These are phyloP conservation scores for Pichia sp. DNA, from an alignment of 1,139 yeast genomes.

Conservation along the genomic window DNA sequence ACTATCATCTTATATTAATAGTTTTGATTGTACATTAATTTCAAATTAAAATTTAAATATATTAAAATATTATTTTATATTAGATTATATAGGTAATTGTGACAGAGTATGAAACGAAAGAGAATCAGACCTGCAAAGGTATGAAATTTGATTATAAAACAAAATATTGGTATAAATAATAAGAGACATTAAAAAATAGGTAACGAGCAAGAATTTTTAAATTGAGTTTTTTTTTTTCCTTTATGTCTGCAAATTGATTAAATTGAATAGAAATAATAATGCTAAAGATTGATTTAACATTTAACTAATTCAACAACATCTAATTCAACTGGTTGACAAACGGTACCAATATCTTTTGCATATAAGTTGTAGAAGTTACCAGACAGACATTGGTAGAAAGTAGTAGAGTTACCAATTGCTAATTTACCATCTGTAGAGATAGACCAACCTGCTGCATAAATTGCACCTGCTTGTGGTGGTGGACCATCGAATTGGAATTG, in stretches of 20 bases:
- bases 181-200: neutral
- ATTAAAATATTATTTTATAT: neutral
- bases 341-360: slow-evolving; percentile 59
- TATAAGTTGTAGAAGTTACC: slow-evolving; percentile 80
- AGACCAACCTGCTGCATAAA: slow-evolving; percentile 83
- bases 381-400: slow-evolving; percentile 73
- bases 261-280: neutral
- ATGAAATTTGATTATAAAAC: no score
- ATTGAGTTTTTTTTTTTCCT: no score
- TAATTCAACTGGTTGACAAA: slow-evolving; percentile 61
- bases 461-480: slow-evolving; percentile 86
- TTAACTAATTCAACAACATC: slow-evolving; percentile 55
- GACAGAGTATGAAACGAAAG: slow-evolving; percentile 4
- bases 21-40: neutral
- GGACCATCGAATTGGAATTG: slow-evolving; percentile 90
- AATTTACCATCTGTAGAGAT: slow-evolving; percentile 58
- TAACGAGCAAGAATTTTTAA: slow-evolving; percentile 6
- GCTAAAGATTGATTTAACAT: slow-evolving; percentile 37
- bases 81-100: neutral
- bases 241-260: neutral
- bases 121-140: neutral
- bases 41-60: neutral
- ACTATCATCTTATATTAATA: no score
- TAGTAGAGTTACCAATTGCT: slow-evolving; percentile 58
- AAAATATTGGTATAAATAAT: neutral